These are phyloP conservation scores for Sarocladiaceae sp. DNA, from an alignment of 2,329 filamentous ascomycete genomes.

Conservation along the genomic window DNA sequence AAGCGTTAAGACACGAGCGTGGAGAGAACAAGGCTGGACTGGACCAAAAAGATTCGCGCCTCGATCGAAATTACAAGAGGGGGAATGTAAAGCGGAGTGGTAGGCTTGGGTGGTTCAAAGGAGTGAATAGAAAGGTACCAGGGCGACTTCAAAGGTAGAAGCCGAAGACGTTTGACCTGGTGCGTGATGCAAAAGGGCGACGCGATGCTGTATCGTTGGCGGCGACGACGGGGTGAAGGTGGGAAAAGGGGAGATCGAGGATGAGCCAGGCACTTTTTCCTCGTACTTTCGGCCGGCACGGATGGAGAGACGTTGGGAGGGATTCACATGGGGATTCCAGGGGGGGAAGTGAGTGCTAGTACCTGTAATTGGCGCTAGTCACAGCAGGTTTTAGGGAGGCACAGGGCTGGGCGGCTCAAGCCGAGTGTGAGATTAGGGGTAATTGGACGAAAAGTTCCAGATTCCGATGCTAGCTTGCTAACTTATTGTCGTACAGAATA, in stretches of 20 bases:
- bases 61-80: neutral
- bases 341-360: no score
- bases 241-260: neutral
- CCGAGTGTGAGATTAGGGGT: neutral
- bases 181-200: neutral
- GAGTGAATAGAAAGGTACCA: conserved; percentile 1
- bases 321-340: no score
- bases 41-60: neutral
- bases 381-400: neutral
- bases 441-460: no score
- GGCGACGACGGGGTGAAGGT: no score
- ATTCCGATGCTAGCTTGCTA: no score
- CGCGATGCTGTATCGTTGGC: neutral
- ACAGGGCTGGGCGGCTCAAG: neutral
- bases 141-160: neutral
- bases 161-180: neutral
- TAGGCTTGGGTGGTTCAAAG: neutral
- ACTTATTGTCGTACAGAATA: no score
- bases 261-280: neutral
- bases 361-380: no score
- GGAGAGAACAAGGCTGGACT: conserved; percentile 1
- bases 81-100: conserved; percentile 3
- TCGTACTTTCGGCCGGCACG: neutral
- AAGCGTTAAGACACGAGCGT: conserved; percentile 12
- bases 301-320: no score